phyloP scores from a whole-genome alignment of 768 basidiomycete species.

The Gelatoporia subvermispora region DNA sequence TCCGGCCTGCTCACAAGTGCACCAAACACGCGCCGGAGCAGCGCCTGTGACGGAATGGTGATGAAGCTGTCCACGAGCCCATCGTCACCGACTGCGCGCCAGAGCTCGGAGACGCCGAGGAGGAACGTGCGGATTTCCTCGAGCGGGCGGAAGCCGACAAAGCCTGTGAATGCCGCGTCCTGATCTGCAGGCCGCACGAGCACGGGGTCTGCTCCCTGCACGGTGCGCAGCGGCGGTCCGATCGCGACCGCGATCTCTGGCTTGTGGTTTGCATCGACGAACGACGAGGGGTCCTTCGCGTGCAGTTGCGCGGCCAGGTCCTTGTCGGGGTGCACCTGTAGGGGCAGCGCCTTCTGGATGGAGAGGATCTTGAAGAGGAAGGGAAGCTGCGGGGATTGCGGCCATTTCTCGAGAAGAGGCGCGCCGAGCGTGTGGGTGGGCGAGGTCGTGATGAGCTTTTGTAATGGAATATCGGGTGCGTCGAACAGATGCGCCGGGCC shows the following conservation, averaged over 20 bases:
- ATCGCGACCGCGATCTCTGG: slow-evolving; percentile 56
- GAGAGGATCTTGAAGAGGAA: slow-evolving; percentile 56
- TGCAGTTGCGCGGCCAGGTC: slow-evolving; percentile 38
- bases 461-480: slow-evolving; percentile 22
- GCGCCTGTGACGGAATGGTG: slow-evolving; percentile 22
- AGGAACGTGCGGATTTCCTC: slow-evolving; percentile 39
- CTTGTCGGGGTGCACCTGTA: slow-evolving; percentile 57
- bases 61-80: slow-evolving; percentile 29
- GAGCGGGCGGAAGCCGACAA: slow-evolving; percentile 51
- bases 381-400: slow-evolving; percentile 34
- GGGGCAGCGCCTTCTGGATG: slow-evolving; percentile 49
- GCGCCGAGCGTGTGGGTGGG: slow-evolving; percentile 29
- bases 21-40: slow-evolving; percentile 37
- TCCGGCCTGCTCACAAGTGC: slow-evolving; percentile 35
- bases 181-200: not conserved
- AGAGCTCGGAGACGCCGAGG: slow-evolving; percentile 39
- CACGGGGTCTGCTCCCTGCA: not conserved
- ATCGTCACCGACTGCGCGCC: slow-evolving; percentile 31
- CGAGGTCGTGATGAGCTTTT: slow-evolving; percentile 28
- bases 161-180: slow-evolving; percentile 30
- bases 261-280: slow-evolving; percentile 51
- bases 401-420: slow-evolving; percentile 28
- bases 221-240: slow-evolving; percentile 29
- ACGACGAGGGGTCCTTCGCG: slow-evolving; percentile 36
- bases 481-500: slow-evolving; percentile 37